phyloP scores from a whole-genome alignment of 495 filamentous ascomycete species.

The Neurospora intermedia region DNA sequence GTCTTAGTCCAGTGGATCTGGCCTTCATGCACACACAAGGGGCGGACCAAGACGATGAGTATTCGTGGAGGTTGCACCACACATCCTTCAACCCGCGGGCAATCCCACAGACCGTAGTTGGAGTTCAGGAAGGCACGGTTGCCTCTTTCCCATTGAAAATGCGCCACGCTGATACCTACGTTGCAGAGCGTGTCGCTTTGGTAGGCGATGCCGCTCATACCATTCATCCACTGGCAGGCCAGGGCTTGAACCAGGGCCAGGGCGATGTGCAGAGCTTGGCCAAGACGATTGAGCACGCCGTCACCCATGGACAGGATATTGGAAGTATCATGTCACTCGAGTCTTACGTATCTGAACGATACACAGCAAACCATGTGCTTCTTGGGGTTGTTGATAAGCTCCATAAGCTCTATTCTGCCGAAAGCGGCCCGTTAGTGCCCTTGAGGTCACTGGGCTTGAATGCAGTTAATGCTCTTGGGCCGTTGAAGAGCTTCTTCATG shows the following conservation, averaged over 20 bases:
- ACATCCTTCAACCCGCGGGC: conserved; percentile 38
- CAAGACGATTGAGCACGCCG: conserved; percentile 61
- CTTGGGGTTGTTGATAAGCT: conserved; percentile 86
- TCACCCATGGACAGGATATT: conserved; percentile 71
- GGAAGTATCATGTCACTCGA: conserved; percentile 64
- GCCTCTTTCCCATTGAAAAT: conserved; percentile 86
- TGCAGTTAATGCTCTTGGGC: conserved; percentile 63
- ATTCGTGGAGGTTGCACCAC: conserved; percentile 70
- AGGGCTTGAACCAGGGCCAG: conserved; percentile 89
- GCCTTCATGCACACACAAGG: conserved; percentile 60
- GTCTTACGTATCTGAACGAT: conserved; percentile 66
- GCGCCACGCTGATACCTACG: conserved; percentile 86
- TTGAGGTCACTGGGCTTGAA: conserved; percentile 66
- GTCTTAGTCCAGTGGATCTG: conserved; percentile 67
- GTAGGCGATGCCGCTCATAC: conserved; percentile 93
- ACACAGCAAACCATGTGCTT: conserved; percentile 71
- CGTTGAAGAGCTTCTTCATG: conserved; percentile 83
- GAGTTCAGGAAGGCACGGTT: conserved; percentile 67
- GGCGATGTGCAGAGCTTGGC: conserved; percentile 73
- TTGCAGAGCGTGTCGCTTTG: conserved; percentile 75
- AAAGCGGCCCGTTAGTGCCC: conserved; percentile 63
- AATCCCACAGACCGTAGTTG: conserved; percentile 43
- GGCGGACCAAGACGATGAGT: conserved; percentile 58
- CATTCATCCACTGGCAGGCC: conserved; percentile 86
- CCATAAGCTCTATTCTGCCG: conserved; percentile 79